Evolutionary conservation across 176 grass and related monocot genomes (phyloP), one percentile per base, ranked within the genome.

Genomic region (Aegilops sharonensis): DNA sequence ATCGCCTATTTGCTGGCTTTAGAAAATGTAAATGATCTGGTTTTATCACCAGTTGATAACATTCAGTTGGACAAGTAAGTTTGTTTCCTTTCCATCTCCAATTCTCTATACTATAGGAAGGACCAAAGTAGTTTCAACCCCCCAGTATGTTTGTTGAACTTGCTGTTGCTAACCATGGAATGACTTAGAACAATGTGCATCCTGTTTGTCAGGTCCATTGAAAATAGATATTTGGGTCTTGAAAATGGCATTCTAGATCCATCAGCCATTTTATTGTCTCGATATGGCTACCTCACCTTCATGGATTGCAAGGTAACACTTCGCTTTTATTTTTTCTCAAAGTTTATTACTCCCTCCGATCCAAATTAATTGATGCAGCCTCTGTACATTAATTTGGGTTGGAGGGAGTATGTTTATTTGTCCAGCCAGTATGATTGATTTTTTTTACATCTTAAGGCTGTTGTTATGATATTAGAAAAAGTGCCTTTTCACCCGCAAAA

Each of bases 221-320:
- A 98, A 85, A 98, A 98, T 79, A 93, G 88, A 87, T 98, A 94
- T 52, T 72, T 98, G 89, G 86, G 88, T 80, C 91, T 98, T 56
- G 87, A 89, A 92, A 98, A 95, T 91, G 96, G 96, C 57, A 95
- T 98, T 91, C 88, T 98, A 48, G 96, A 98, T 84, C 96, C 92
- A 80, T 95, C 93, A 78, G 91, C 96, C 42, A 94, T 98, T 80
- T 91, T 98, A 56, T 85, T 98, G 43, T 98, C 96, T 72, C 92
- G 78, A 79, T 94, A 81, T 88, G 88, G 93, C 34, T 88, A 92
- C 89, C 93, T 98, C 81, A 95, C 93, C 75, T 90, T 95, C 79
- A 92, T 98, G 90, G 90, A 95, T 68, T 98, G 96, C 87, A 95
- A 94, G 91, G 96, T 95, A 88, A 87, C 89, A 84, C 5, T 75